A percentile compares a stretch with the other conserved stretches of the same genome.
Evolutionary conservation across 257 asterid species (phyloP).

Genomic region (Rehmannia glutinosa): DNA sequence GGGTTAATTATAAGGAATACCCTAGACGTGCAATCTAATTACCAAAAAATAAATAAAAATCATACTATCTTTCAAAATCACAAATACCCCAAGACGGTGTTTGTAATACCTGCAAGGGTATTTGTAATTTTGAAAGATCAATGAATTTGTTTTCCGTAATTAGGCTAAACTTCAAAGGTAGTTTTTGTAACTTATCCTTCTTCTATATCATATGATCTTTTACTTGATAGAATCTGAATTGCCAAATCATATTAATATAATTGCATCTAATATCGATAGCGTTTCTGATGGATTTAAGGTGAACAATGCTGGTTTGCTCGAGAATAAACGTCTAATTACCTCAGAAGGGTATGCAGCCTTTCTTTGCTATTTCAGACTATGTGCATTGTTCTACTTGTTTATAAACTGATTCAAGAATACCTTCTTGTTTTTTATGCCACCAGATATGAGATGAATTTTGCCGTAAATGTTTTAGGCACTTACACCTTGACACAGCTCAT

Average conservation of each 20-base stretch:
- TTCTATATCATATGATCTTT: too few species aligned
- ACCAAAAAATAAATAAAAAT: too few species aligned
- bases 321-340: slow-evolving; percentile 48
- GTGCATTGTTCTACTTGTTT: background rate
- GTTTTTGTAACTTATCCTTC: too few species aligned
- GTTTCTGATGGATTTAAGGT: slow-evolving; percentile 41
- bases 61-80: too few species aligned
- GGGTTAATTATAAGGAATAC: background rate
- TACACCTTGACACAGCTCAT: slow-evolving; percentile 70
- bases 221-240: too few species aligned
- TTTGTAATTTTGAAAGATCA: too few species aligned
- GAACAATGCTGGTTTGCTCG: slow-evolving; percentile 91
- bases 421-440: background rate
- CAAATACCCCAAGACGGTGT: background rate
- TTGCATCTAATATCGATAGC: background rate
- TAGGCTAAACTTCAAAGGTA: too few species aligned
- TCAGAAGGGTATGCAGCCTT: slow-evolving; percentile 71
- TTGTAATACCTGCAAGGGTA: too few species aligned
- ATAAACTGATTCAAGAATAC: slow-evolving; percentile 4
- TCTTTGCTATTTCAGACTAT: background rate
- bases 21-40: too few species aligned
- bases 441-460: slow-evolving; percentile 84
- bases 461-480: slow-evolving; percentile 85
- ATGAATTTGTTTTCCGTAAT: too few species aligned
- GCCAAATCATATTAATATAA: background rate